Base-by-base conservation (phyloP, 768 basidiomycete species). In the Holtermanniella nyarrowii region DNA sequence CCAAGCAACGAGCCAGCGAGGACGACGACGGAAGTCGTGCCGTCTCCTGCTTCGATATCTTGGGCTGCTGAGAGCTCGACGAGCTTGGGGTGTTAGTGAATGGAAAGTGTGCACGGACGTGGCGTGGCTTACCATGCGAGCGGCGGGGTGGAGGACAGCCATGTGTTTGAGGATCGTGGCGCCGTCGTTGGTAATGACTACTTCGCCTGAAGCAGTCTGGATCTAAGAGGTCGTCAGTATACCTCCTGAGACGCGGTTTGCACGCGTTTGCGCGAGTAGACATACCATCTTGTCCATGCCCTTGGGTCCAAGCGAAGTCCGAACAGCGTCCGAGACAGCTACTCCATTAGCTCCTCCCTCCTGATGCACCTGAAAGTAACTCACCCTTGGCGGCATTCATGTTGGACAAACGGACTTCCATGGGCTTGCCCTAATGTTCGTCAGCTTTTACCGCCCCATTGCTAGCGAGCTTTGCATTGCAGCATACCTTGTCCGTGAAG, bases 231-330 rank as follows among this genome's bases (percentile, higher is more conserved):
- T 27, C 22, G 22, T 25, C 50, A 27, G 25, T n/a, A 48, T 26
- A 16, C 39, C 14, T 21, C 45, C 14, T 42, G 27, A 46, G 44
- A 31, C 42, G 11, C 25, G 26, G 24, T 5, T 12, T 4, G 13
- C 48, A 43, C 37, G 37, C 41, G 22, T 5, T 16, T 16, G 45
- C 40, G 48, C 5, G 12, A 10, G 31, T 26, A 18, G 18, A 50
- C 76, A 53, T 64, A 86, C 93, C 93, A 97, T 97, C 78, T 97
- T 97, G 76, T 97, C 93, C 93, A 99, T 99, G 56, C 93, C 93
- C 72, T 86, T 82, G 44, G 93, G 93, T 13, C 93, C 93, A 61
- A 99, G 74, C 41, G 91, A 96, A 42, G 93, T 97, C 62, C 93
- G 79, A 41, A 99, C 91, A 48, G 89, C 93, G 77, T 95, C 91